Evolutionary conservation across 1,284 basidiomycete species (phyloP), one percentile per base, ranked within the genome.

Genomic region (Fomitopsis schrenkii): DNA sequence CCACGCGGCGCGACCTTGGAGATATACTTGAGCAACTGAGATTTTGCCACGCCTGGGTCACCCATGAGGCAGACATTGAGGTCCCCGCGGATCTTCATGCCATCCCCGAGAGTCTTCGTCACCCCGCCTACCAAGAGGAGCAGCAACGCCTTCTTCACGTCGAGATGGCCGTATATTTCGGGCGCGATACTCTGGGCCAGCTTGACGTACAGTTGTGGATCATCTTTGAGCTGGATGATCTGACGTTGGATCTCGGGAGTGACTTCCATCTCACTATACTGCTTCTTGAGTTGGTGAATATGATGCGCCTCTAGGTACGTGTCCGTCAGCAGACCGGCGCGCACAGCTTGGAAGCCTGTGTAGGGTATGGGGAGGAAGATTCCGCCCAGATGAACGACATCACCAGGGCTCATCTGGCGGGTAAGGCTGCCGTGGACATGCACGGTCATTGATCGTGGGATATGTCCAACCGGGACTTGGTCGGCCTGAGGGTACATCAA

Each of bases 41-140:
- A 98, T 77, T 99, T 99, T 68, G 97, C 97, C 64, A 99, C 97
- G 89, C 97, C 97, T 56, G 97, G 97, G 77, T 99, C 97, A 70
- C 97, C 97, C 97, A 99, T 99, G 55, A 99, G 77, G 76, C 97
- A 99, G 28, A 99, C 83, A 70, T 99, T 99, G 77, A 99, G 83
- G 75, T 99, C 97, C 30, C 97, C 97, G 72, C 97, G 86, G 69
- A 99, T 99, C 78, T 94, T 98, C 94, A 99, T 95, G 5, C 97
- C 97, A 72, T 99, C 97, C 7, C 92, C 93, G 73, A 97, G 94
- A 19, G 85, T 82, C 78, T 99, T 99, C 59, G 92, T 96, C 1
- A 97, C 96, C 54, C 97, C 97, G 26, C 97, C 97, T 28, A 99
- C 94, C 10, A 99, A 84, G 1, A 99, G 80, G 3, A 99, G 77